Conservation (phyloP, 768 basidiomycete genomes). For the Termitomyces sp. region DNA sequence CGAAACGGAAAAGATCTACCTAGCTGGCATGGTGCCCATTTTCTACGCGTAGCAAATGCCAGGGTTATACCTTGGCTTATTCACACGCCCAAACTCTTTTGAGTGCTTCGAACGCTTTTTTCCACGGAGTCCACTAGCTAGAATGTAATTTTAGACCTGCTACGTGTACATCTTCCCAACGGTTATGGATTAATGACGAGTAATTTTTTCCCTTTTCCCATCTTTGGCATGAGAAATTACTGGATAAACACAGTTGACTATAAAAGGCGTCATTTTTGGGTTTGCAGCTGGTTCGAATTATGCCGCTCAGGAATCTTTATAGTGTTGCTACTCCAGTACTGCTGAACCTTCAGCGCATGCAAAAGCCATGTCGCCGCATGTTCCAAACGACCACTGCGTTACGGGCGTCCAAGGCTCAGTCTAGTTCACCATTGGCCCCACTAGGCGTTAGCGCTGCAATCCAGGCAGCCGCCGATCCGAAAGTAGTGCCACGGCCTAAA, state of each 20-base stretch:
- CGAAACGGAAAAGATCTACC: conserved; percentile 54
- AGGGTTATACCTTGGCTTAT: conserved; percentile 50
- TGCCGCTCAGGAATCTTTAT: neutral
- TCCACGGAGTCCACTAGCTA: neutral
- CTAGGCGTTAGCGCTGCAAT: conserved; percentile 60
- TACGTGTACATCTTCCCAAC: conserved; percentile 4
- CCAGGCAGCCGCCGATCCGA: conserved; percentile 28
- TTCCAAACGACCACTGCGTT: neutral
- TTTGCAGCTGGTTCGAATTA: neutral
- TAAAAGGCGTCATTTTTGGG: neutral
- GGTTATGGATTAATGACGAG: neutral
- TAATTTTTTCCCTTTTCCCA: neutral
- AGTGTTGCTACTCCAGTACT: neutral
- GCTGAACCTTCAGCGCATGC: neutral
- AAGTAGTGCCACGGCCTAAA: conserved; percentile 33
- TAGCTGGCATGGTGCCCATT: conserved; percentile 37
- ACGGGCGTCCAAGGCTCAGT: conserved; percentile 19
- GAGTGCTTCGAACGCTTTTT: conserved; percentile 18
- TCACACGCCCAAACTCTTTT: conserved; percentile 34
- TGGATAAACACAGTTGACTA: neutral
- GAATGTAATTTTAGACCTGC: neutral
- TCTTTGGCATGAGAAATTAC: neutral
- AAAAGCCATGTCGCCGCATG: neutral
- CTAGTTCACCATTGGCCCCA: conserved; percentile 48
- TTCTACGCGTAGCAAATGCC: conserved; percentile 45